These are phyloP conservation scores for Pholiota conissans DNA, from an alignment of 768 basidiomycete genomes.

Conservation along the genomic window DNA sequence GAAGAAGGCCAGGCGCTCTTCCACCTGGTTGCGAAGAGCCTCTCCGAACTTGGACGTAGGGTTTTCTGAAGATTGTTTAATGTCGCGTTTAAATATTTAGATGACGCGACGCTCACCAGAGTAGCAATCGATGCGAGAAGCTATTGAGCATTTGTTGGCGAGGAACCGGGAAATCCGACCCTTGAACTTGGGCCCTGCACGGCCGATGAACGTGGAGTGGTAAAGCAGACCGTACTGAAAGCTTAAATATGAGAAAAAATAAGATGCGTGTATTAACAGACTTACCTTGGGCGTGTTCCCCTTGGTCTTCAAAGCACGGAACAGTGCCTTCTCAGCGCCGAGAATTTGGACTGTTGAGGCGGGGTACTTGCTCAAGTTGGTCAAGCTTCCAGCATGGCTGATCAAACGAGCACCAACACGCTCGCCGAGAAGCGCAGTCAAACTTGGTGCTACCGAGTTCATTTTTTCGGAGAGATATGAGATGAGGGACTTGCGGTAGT, in stretches of 20 bases:
- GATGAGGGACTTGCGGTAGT: constrained; percentile 90
- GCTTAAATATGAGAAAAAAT: neutral
- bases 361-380: constrained; percentile 97
- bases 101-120: constrained; percentile 51
- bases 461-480: constrained; percentile 94
- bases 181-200: constrained; percentile 92
- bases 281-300: constrained; percentile 95
- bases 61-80: constrained; percentile 47
- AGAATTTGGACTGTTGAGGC: constrained; percentile 98
- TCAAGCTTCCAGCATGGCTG: constrained; percentile 94
- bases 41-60: constrained; percentile 95
- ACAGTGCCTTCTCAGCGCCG: constrained; percentile 97
- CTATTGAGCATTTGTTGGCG: constrained; percentile 98
- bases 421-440: constrained; percentile 89
- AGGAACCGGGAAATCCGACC: constrained; percentile 98
- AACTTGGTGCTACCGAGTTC: constrained; percentile 93
- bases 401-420: constrained; percentile 91
- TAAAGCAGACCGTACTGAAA: constrained; percentile 93
- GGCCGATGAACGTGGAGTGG: constrained; percentile 95
- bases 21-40: constrained; percentile 90
- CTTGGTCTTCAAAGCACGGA: constrained; percentile 97
- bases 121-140: constrained; percentile 95
- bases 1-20: constrained; percentile 93
- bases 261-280: constrained; percentile 1
- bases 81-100: neutral